phyloP scores from a whole-genome alignment of 192 early-diverging fungal genomes.

The Fimicolochytrium jonesii region DNA sequence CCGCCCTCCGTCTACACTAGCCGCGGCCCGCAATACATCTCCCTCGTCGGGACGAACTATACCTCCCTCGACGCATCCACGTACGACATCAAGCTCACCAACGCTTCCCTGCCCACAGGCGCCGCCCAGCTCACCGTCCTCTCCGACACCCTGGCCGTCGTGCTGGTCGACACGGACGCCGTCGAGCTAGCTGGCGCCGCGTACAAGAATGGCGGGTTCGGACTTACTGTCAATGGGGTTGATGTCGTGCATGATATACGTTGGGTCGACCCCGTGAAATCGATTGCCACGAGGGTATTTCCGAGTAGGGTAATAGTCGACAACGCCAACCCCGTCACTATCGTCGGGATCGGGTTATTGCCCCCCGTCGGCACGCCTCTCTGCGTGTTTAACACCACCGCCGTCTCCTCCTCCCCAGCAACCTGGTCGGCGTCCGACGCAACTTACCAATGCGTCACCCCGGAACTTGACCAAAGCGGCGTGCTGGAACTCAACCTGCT shows the following conservation, averaged over 20 bases:
- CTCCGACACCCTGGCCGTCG: conserved; percentile 3
- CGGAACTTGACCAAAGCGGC: background rate
- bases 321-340: background rate
- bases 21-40: conserved; percentile 5
- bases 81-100: background rate
- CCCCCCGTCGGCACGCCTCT: conserved; percentile 11
- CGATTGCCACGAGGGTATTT: conserved; percentile 4
- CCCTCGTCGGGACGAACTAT: conserved; percentile 5
- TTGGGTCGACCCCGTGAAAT: conserved; percentile 19
- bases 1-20: conserved; percentile 13
- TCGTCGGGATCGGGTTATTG: conserved; percentile 1
- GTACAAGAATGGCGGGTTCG: background rate
- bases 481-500: conserved; percentile 12
- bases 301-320: background rate
- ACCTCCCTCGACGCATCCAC: background rate
- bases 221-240: background rate
- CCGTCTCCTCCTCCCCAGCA: background rate
- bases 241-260: background rate
- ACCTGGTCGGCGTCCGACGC: background rate
- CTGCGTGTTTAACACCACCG: conserved; percentile 10
- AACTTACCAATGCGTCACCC: background rate
- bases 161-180: conserved; percentile 9
- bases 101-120: background rate
- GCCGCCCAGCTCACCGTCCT: conserved; percentile 1
- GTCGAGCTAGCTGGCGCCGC: background rate